A percentile compares a stretch with the other conserved stretches of the same genome.
Evolutionary conservation across 140 eudicot genomes (phyloP).

Genomic region (Oenanthe javanica): DNA sequence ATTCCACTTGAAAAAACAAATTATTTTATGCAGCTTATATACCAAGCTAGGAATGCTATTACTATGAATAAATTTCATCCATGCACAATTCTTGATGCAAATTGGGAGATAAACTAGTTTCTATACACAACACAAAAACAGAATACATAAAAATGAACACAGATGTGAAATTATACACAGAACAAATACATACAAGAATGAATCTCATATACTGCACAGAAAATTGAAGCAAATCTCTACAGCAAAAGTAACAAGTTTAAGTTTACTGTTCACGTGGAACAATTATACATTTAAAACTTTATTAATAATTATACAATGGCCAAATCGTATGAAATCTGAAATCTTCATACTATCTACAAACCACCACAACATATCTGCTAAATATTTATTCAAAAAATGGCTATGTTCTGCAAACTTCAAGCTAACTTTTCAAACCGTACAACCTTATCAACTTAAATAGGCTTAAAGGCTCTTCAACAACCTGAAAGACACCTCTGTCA

Average conservation of each 20-base stretch:
- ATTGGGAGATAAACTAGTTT: background rate
- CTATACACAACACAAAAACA: background rate
- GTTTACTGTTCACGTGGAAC: background rate
- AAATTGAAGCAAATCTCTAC: background rate
- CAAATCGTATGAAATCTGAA: background rate
- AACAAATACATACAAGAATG: conserved; percentile 5
- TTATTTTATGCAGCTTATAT: no score
- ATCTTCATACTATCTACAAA: background rate
- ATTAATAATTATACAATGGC: conserved; percentile 3
- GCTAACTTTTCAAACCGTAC: background rate
- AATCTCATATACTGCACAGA: background rate
- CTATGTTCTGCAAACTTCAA: conserved; percentile 1
- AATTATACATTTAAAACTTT: background rate
- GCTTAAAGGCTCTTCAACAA: background rate
- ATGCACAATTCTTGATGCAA: background rate
- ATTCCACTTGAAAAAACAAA: no score
- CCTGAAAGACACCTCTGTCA: background rate
- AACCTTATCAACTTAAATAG: background rate
- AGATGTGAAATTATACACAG: background rate
- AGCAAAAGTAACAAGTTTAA: background rate
- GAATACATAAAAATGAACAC: background rate
- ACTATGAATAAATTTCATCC: no score
- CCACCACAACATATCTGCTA: background rate
- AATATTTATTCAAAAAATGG: background rate
- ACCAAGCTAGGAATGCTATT: no score